Base-by-base conservation (phyloP, 805 yeast genomes). In the Myxozyma kluyveri region DNA sequence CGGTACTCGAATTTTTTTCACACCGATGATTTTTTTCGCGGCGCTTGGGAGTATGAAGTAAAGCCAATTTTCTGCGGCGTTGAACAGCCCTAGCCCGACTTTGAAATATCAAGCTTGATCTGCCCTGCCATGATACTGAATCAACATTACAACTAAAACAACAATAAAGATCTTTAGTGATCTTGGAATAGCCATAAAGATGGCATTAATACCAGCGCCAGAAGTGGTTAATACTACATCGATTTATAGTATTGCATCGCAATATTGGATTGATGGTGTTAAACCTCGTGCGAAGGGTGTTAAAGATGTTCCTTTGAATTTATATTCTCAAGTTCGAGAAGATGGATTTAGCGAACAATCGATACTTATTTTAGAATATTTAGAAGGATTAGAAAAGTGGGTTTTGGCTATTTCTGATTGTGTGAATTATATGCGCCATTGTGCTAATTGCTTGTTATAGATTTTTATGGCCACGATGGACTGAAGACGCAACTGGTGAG, bases 401-500 rank as follows among this genome's bases (percentile, higher is more conserved):
- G 33, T 29, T 29, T 23, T 24, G 19, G 3, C 18, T 45, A 22
- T 46, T 29, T 29, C 14, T 29, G 9, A 9, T 29, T 29, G 9
- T 29, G 9, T 29, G 14, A 9, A 14, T 14, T 29, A 14, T 14
- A 14, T 9, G n/a, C n/a, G n/a, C n/a, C n/a, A n/a, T n/a, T n/a
- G 9, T n/a, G 43, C 7, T 19, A n/a, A 23, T 19, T 9, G 14
- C 33, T 29, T 29, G 33, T 29, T 9, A 17, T 38, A 54, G 57
- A 42, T 56, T 29, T 27, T 63, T 74, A 12, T 78, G 80, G 81
- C 67, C 66, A 10, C 57, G 64, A 38, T 74, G 75, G 51, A 70
- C 71, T 44, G 65, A 64, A 9, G 77, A 75, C 51, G 66, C 70
- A 6, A 65, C 76, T 2, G 62, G 67, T 41, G 69, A 67, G 24